Base-by-base conservation (phyloP, 2,329 filamentous ascomycete genomes). In the Fusarium siculi region DNA sequence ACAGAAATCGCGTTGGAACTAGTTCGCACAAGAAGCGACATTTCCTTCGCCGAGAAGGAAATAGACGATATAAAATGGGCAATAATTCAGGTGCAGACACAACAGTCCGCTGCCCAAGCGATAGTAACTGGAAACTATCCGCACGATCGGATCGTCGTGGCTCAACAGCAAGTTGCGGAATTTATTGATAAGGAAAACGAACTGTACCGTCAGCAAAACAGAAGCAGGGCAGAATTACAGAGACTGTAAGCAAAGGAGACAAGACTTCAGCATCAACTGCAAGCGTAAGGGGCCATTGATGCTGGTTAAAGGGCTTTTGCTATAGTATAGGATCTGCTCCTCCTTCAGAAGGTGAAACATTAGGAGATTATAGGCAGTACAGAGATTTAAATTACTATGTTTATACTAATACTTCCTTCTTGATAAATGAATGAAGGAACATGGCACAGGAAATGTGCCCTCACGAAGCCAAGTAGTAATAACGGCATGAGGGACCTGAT, bases 361-460 rank as follows among this genome's bases (percentile, higher is more conserved):
- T 4, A 9, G 2, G 5, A 14, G 1, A 4, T 4, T 9, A 28
- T 25, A 16, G 9, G 11, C 18, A 25, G 18, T 0, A 21, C 1
- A 21, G 25, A 21, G 12, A 3, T 7, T 3, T 7, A 11, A 3
- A 10, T 15, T 28, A 21, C 5, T 10, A 7, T 2, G 15, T 10
- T 15, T 5, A 7, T 4, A 28, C 4, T 14, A 4, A 14, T 9
- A 28, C 4, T 28, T 46, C 2, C 12, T 28, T 28, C 4, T 28
- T 4, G 4, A 5, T 7, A 23, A 25, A 12, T 12, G 3, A 25
- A 25, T 8, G 4, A 25, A 44, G 16, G 16, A 25, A 5, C 3
- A 21, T 7, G 2, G 3, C 19, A 15, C 1, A 46, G 5, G 18
- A 46, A 46, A 4, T 19, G 1, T 28, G 9, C 8, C n/a, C 11